Conservation (phyloP, 2,329 filamentous ascomycete species). For the Endoconidiophora polonica region DNA sequence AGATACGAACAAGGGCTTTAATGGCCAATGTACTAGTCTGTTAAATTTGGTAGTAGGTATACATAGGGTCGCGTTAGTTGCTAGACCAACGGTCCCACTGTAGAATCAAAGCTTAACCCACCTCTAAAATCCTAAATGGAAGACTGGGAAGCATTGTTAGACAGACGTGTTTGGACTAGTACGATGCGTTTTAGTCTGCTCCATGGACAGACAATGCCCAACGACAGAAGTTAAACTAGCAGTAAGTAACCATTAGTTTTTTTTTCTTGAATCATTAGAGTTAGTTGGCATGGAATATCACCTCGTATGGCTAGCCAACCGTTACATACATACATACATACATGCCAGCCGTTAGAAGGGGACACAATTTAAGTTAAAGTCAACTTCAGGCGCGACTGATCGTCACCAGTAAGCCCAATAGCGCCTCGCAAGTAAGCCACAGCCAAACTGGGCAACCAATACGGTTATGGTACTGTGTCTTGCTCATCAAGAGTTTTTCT, state of each 20-base stretch:
- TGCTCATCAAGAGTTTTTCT: too few relatives aligned
- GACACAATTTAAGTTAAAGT: too few relatives aligned
- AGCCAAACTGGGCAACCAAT: too few relatives aligned
- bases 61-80: conserved; percentile 1
- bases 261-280: not conserved
- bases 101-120: not conserved
- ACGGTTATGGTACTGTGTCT: too few relatives aligned
- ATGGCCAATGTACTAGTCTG: not conserved
- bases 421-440: too few relatives aligned
- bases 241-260: not conserved
- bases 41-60: not conserved
- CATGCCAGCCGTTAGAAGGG: too few relatives aligned
- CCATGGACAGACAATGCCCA: not conserved
- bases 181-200: not conserved
- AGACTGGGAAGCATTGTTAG: not conserved
- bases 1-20: not conserved
- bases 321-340: too few relatives aligned
- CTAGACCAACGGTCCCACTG: not conserved
- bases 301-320: too few relatives aligned
- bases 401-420: too few relatives aligned
- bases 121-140: not conserved
- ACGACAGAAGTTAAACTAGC: not conserved
- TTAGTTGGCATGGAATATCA: too few relatives aligned
- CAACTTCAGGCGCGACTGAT: too few relatives aligned
- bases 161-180: not conserved